Base-by-base conservation (phyloP, 2,329 filamentous ascomycete species). In the Lecanosticta acicola region DNA sequence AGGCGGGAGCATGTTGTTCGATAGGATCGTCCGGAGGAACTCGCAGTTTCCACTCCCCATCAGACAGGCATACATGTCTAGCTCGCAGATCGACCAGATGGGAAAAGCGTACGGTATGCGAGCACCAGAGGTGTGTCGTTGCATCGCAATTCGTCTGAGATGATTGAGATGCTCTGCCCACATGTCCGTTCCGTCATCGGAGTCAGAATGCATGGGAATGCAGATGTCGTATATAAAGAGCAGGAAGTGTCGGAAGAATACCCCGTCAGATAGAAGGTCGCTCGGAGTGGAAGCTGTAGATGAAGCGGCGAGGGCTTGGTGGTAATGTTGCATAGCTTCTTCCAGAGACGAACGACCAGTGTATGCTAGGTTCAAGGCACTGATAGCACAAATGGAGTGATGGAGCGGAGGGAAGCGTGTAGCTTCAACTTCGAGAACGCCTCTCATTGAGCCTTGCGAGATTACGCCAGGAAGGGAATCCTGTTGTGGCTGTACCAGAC, bases 341-440 rank as follows among this genome's bases (percentile, higher is more conserved):
- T 77, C 66, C 42, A 70, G 67, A 5, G 58, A 57, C 20, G 68
- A 66, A 20, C 66, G 68, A 24, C 71, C 68, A 51, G 67, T 70
- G 42, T 71, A 68, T 17, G 71, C 69, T 35, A 77, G 65, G 54
- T 74, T 76, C 35, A 79, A 67, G 14, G 74, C 74, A 18, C 74
- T 75, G n/a, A 80, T 62, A 3, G 77, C 76, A 66, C 78, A 77
- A 51, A 80, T 78, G 5, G 77, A 76, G 57, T 79, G 73, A 39
- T 74, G 72, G 43, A 80, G 68, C 24, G 76, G 75, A 56, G 69
- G 70, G 54, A 78, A 79, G 17, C 57, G 67, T 26, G 61, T 62
- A 21, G 75, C 73, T 58, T 77, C 63, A 11, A 51, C 32, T 43
- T 62, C 59, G 37, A 63, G 53, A 3, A 59, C 49, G 34, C 62